Base-by-base conservation (phyloP, 495 filamentous ascomycete species). In the Talaromyces thailandensis region DNA sequence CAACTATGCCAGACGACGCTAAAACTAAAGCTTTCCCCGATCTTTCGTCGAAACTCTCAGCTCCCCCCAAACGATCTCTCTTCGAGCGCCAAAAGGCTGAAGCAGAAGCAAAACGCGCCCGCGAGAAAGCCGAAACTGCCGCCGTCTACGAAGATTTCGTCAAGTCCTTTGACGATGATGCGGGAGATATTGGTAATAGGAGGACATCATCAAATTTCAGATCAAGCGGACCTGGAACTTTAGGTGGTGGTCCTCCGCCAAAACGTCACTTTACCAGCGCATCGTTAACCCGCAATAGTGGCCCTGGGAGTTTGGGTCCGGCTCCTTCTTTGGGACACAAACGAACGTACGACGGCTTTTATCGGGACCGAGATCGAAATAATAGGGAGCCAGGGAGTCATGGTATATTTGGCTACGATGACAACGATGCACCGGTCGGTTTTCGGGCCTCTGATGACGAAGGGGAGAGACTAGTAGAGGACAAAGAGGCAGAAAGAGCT, bases 1-100 rank as follows among this genome's bases (percentile, higher is more conserved):
- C 59, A 28, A 64, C 40, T 4, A 82, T 82, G 79, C 67, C 73
- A 3, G 75, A 81, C 62, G 74, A 79, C 5, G 66, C 67, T 25
- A 81, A 80, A 56, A 62, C 71, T 25, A 81, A 79, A 62, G 85
- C 84, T n/a, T 94, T 95, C 70, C 91, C 92, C n/a, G 87, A 94
- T 69, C 81, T 93, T 55, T 84, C 85, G 35, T 83, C 86, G 48
- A 98, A 97, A 71, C 86, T 96, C 45, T 84, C 89, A 25, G 89
- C 91, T 11, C 88, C 92, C 0, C 65, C 76, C 45, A 95, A 93
- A 74, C 92, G 96, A 70, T 95, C 92, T 12, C 83, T 91, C 32
- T 98, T 96, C 75, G 93, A 98, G 75, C 87, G 88, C 61, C 90
- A 94, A 66, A 94, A 93, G 76, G 90, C 90, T 43, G 93, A 96